Percentiles rank a stretch among this genome's conserved stretches.
Conservation (phyloP, 192 early-diverging fungal species). For the Obelidium mucronatum region DNA sequence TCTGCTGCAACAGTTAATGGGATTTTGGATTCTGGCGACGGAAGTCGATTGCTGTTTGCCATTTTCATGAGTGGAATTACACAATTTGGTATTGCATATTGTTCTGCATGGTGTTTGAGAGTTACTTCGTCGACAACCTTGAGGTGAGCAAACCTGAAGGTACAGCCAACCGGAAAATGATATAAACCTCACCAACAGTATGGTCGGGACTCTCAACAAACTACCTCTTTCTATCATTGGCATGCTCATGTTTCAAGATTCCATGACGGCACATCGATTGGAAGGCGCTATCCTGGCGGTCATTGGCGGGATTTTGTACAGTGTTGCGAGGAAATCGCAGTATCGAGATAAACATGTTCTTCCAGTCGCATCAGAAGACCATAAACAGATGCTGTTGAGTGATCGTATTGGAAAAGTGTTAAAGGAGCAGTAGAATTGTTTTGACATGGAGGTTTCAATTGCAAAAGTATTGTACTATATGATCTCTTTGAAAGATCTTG, state of each 20-base stretch:
- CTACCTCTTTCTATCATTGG: constrained; percentile 93
- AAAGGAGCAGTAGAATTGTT: no score
- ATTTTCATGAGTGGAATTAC: constrained; percentile 82
- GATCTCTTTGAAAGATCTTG: no score
- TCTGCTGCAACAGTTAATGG: no score
- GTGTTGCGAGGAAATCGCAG: constrained; percentile 2
- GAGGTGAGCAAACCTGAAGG: constrained; percentile 37
- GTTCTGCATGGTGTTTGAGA: constrained; percentile 82
- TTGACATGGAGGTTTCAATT: no score
- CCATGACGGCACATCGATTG: constrained; percentile 78
- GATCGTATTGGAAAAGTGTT: no score
- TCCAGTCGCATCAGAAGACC: no score
- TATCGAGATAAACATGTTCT: no score
- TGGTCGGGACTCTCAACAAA: constrained; percentile 99
- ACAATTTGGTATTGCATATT: constrained; percentile 90
- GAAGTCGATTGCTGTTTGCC: constrained; percentile 45
- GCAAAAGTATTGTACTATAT: no score
- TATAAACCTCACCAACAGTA: constrained; percentile 47
- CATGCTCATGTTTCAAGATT: constrained; percentile 92
- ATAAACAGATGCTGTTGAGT: no score
- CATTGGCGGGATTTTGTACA: constrained; percentile 10
- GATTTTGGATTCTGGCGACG: constrained; percentile 34
- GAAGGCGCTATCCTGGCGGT: constrained; percentile 78
- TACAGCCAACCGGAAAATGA: constrained; percentile 14
- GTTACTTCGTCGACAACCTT: constrained; percentile 66